Base-by-base conservation (phyloP, 2,329 filamentous ascomycete genomes). In the Fusarium fracticaudum region DNA sequence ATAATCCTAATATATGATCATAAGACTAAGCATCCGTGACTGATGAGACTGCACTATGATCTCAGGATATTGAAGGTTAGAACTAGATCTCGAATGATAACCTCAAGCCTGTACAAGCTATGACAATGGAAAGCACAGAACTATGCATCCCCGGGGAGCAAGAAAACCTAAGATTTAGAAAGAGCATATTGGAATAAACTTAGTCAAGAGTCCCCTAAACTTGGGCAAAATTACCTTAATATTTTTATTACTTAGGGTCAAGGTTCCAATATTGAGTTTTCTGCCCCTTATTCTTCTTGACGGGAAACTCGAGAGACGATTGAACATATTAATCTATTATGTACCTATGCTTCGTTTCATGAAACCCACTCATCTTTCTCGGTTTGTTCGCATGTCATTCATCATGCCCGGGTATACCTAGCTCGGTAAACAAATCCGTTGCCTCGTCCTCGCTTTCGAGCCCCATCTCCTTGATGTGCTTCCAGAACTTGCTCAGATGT, bases 401-500 rank as follows among this genome's bases (percentile, higher is more conserved):
- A 54, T 69, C 51, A 44, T 60, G 29, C 11, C 74, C 67, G 44
- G 79, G 76, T 60, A 91, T 83, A 1, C 84, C 87, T 47, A 92
- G 79, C 57, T 88, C 81, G 6, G 80, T 78, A 60, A 91, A 84
- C 58, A 92, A 72, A 75, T 90, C 83, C 79, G 79, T 79, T 69
- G 84, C 78, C 59, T 85, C 84, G 41, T 84, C 82, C 51, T 76
- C 73, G 5, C 57, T 69, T 40, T 92, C 90, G 70, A 94, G 83
- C 7, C 91, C 92, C 81, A 93, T 85, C 59, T 91, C 89, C 29
- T 90, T 92, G 60, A 94, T 90, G 72, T 88, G 86, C 79, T 92
- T 93, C 92, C 93, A 96, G 80, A 97, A 95, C 82, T 95, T 96
- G 84, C 92, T 95, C 59, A 96, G 82, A 82, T 96, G 94, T 73